Base-by-base conservation (phyloP, 306 rosid genomes). In the Lupinus albus region DNA sequence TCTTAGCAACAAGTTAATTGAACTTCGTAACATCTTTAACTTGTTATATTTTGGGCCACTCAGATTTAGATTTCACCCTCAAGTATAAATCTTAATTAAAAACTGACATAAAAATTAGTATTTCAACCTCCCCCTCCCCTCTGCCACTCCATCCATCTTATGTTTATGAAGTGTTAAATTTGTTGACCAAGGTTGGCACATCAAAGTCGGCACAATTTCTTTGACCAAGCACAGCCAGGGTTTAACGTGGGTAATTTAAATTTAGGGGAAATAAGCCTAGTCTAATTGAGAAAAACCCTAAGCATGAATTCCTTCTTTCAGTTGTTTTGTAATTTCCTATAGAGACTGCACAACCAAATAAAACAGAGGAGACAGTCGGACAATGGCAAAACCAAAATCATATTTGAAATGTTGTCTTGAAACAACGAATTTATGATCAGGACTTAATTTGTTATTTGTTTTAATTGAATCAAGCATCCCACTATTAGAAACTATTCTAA, bases 361-460 rank as follows among this genome's bases (percentile, higher is more conserved):
- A 52, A 53, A 58, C 25, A 36, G 14, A 1, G 57, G 57, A 20
- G 46, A 48, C 36, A 20, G 56, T 46, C 4, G 3, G 52, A 51
- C 7, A 6, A 55, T 14, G 11, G 11, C 33, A 6, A 75, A 74
- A 67, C 61, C 14, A 64, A 39, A 64, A 42, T 54, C 65, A 52
- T 52, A 30, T 48, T 14, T 2, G 45, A 21, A 47, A 11, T 54
- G 15, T 41, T 6, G 18, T 32, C 55, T 49, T 49, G 3, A 11
- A 36, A 36, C 18, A 48, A 38, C 1, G 6, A 21, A 59, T 25
- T 28, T 16, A 49, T 11, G 20, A 45, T 68, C 35, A 42, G 21
- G 50, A 10, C 13, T 50, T 39, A 20, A 7, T 70, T 28, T 51
- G 7, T 10, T 18, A 5, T 41, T 28, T 7, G 9, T 30, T 41